Percentiles rank a stretch among this genome's conserved stretches.
phyloP scores from a whole-genome alignment of 139 green algal species.

The Picochlorum sp. region DNA sequence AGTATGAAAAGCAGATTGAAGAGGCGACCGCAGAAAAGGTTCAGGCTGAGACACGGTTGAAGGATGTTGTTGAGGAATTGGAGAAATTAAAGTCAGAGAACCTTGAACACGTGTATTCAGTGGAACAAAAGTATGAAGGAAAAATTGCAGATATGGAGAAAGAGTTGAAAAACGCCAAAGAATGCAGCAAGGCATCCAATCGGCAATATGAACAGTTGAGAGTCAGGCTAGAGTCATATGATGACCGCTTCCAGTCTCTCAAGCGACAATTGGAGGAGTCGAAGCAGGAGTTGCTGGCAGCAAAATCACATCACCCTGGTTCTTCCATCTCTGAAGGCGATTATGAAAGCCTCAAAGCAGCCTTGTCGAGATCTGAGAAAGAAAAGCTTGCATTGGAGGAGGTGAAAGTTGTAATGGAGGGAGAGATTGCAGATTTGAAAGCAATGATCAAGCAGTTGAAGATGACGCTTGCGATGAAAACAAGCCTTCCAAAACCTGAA shows the following conservation, averaged over 20 bases:
- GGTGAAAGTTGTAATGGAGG: not conserved
- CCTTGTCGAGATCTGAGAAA: not conserved
- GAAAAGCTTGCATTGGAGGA: not conserved
- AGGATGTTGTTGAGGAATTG: slow-evolving; percentile 7
- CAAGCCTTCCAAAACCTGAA: not conserved
- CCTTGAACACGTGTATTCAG: not conserved
- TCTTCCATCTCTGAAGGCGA: slow-evolving; percentile 16
- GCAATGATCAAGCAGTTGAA: not conserved
- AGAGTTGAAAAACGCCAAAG: slow-evolving; percentile 2
- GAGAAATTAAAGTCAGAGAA: slow-evolving; percentile 1
- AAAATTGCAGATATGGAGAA: slow-evolving; percentile 11
- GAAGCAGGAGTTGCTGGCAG: not conserved
- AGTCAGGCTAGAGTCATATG: slow-evolving; percentile 33
- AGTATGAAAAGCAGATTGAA: slow-evolving; percentile 16
- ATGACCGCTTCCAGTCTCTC: slow-evolving; percentile 15
- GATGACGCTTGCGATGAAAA: not conserved
- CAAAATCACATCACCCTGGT: not conserved
- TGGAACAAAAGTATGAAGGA: slow-evolving; percentile 6
- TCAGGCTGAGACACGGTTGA: not conserved
- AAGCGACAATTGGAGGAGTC: slow-evolving; percentile 8
- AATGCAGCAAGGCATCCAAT: slow-evolving; percentile 17
- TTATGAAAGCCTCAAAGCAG: slow-evolving; percentile 4
- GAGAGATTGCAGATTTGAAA: not conserved
- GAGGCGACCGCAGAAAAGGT: slow-evolving; percentile 11
- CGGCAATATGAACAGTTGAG: slow-evolving; percentile 27